Percentiles rank a stretch among this genome's conserved stretches.
phyloP scores from a whole-genome alignment of 345 rosid species.

The Gossypium arboreum region DNA sequence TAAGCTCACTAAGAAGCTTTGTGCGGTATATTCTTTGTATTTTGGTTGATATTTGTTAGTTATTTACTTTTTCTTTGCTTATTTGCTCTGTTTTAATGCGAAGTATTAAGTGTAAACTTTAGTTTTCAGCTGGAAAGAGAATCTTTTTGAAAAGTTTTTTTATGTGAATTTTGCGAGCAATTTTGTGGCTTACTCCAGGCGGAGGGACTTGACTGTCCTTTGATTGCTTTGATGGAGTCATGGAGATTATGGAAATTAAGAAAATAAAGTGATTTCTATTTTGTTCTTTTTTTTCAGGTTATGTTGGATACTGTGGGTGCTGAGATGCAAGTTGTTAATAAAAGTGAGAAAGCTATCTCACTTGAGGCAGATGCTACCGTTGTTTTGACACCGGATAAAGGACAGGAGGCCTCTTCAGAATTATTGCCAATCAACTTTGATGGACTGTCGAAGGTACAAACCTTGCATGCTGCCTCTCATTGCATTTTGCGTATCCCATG shows the following conservation, averaged over 20 bases:
- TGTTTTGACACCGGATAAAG: slow-evolving; percentile 75
- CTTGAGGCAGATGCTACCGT: slow-evolving; percentile 73
- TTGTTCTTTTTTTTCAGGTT: slow-evolving; percentile 43
- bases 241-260: not conserved
- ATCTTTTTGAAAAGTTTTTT: not conserved
- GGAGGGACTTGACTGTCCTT: not conserved
- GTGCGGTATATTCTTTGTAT: slow-evolving; percentile 55
- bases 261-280: slow-evolving; percentile 5
- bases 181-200: not conserved
- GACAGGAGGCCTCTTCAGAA: slow-evolving; percentile 79
- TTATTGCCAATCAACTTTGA: slow-evolving; percentile 86
- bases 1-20: slow-evolving; percentile 80
- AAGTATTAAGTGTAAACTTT: not conserved
- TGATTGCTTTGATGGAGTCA: not conserved
- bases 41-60: slow-evolving; percentile 7
- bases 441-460: slow-evolving; percentile 70
- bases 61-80: not conserved
- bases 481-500: not conserved
- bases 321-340: slow-evolving; percentile 89
- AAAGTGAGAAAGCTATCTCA: slow-evolving; percentile 65
- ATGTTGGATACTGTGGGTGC: slow-evolving; percentile 98
- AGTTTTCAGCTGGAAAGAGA: not conserved
- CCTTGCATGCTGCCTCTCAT: not conserved
- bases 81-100: not conserved
- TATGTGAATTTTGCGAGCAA: not conserved